Base-by-base conservation (phyloP, 371 early-diverging fungal species). In the Mucor racemosus region DNA sequence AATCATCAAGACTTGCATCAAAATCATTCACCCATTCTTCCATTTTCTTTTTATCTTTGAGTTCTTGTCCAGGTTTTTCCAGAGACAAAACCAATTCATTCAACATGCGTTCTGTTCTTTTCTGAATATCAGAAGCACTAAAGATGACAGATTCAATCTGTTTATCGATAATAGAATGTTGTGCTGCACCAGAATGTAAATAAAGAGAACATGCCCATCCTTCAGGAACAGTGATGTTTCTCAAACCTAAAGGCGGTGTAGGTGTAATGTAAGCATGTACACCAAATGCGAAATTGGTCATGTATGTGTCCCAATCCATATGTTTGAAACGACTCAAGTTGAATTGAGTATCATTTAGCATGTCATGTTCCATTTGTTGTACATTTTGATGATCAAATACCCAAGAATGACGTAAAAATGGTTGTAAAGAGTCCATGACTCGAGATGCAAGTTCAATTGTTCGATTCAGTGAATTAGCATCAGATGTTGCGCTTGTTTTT, bases 21-120 rank as follows among this genome's bases (percentile, higher is more conserved):
- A 84, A 79, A 63, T 84, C 84, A 62, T 69, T 71, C 3, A 84
- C 71, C 84, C 84, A 84, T 63, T 81, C 78, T 14, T 84, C 84
- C 46, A 72, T 63, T 40, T 71, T 75, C 53, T 72, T 76, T 46
- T 75, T 77, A 31, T 81, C 73, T 26, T 68, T 69, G 1, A 63
- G 44, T 19, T 74, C 74, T n/a, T 73, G 68, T 7, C 65, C 67
- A 1, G 81, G 77, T 4, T 76, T 81, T 21, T 80, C 84, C n/a
- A 84, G 58, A 0, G 78, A 76, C 4, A 58, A 19, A 3, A 78
- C 66, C 0, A 84, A 13, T 38, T 78, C 76, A 0, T 40, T 42
- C 38, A 84, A 46, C 84, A 84, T 84, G 1, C 84, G 74, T 15
- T 77, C 73, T 9, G 76, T 77, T 46, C 84, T 72, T 60, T 81